Evolutionary conservation across 2,329 filamentous ascomycete species (phyloP), one percentile per base, ranked within the genome.

Genomic region (Fusarium nanum): DNA sequence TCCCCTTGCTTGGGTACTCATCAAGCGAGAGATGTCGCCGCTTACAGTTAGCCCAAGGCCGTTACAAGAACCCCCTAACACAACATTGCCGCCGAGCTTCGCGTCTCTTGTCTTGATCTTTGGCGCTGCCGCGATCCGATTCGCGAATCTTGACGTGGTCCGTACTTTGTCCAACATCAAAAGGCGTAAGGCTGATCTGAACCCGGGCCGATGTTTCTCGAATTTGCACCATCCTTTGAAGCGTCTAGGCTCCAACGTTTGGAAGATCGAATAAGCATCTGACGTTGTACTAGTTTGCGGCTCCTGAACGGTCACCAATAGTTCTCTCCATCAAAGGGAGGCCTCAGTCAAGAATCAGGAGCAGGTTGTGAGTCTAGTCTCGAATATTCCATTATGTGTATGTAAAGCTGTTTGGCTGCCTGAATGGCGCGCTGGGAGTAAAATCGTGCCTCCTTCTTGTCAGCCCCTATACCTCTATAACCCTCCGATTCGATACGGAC

Each of bases 361-460:
- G n/a, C 45, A 49, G 42, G 47, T 50, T 30, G 32, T 28, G 50
- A 41, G 30, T 34, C 45, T 52, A 50, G 61, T 67, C 65, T 68
- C 50, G 60, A 65, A 64, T 64, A 60, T 70, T 73, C 57, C 73
- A 73, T 73, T 70, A 65, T 60, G 57, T 67, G 65, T 66, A 74
- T 70, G 70, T 66, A 75, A 58, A 52, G 59, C 53, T 70, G 63
- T 70, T 56, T 67, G 52, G 64, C 60, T 64, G 73, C 71, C 70
- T 70, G 54, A 50, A 58, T 57, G 63, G 64, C 73, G 64, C 56
- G 37, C 45, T 56, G 56, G 52, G 55, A 59, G 45, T 56, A 59
- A 13, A 49, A 49, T 60, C 25, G 55, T 68, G 30, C 54, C 34
- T 59, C 61, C 53, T 58, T 48, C 57, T 59, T 54, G 49, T 46